Base-by-base conservation (phyloP, 2,329 filamentous ascomycete species). In the Cladosporium sp. region DNA sequence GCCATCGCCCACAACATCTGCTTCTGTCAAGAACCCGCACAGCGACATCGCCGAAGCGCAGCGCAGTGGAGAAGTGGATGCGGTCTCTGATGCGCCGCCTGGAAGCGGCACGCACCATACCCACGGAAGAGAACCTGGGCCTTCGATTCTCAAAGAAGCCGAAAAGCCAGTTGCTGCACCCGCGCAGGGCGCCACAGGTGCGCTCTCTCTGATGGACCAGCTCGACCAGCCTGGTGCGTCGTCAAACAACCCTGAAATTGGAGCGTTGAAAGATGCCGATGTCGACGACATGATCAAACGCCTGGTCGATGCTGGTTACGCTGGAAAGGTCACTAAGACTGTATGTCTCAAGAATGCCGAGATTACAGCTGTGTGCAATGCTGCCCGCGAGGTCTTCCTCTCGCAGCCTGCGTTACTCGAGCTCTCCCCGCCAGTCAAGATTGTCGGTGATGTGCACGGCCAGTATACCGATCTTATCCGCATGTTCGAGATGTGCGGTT, bases 401-500 rank as follows among this genome's bases (percentile, higher is more conserved):
- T 93, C 91, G 5, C 95, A 99, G 76, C 95, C 95, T 4, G 93
- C 95, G 1, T 83, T 99, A 28, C 81, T 99, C 65, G 95, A 99
- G 79, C 85, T 99, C 55, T 90, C 94, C 69, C 92, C 95, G 5
- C 94, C 95, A 0, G 95, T 99, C 75, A 99, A 99, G 82, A 96
- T 99, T 73, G 95, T 98, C 31, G 94, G 94, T 60, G 94, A 98
- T 76, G 92, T 98, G 16, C 94, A 98, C 77, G 94, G 94, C 60
- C 94, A 98, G 79, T 98, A 97, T 78, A 96, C 93, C 12, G 94
- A 98, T 78, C 82, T 98, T 61, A 96, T 98, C 74, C 89, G 94
- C 69, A 92, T 98, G 86, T 98, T 98, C 75, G 94, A 98, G 78
- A 97, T 97, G 93, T 97, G 94, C 76, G 94, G 94, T 5, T 98